Base-by-base conservation (phyloP, 345 rosid genomes). In the Citrus maxima region DNA sequence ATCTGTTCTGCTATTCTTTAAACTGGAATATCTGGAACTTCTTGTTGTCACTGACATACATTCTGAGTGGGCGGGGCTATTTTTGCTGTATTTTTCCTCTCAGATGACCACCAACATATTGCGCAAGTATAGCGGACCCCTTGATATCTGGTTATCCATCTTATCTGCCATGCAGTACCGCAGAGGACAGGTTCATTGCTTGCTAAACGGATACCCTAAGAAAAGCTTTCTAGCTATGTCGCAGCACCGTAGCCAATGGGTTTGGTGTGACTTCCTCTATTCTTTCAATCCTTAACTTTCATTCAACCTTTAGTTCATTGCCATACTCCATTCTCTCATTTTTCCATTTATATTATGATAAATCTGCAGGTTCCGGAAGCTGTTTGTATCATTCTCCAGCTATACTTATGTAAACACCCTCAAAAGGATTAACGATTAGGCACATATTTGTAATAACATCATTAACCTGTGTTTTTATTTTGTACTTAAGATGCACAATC, bases 191-290 rank as follows among this genome's bases (percentile, higher is more conserved):
- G 70, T 74, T 72, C 74, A 67, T 59, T 90, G 88, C 75, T 61
- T 88, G 75, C 80, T 85, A 63, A 92, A 86, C 37, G 83, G 87
- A 84, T 85, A 88, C 40, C 92, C 96, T n/a, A 18, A 30, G 69
- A 92, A 85, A 88, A 93, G 90, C 90, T 88, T 83, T 73, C 72
- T 42, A 63, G 99, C 98, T 59, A 91, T 92, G 98, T 85, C 93
- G n/a, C 88, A 88, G 65, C 95, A 91, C 85, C 85, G 79, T 5
- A 92, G 97, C 90, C 95, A 90, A 38, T 93, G 99, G 99, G 85
- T 93, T 81, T 92, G 96, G 98, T 93, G 88, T 37, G 89, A 37
- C 4, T 79, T 66, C 54, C 30, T 71, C 6, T 4, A 28, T 6
- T 19, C 27, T 40, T 10, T 37, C 71, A 69, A 69, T 28, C 27